phyloP scores from a whole-genome alignment of 2,329 filamentous ascomycete genomes.

The Calonectria pseudoturangicola region DNA sequence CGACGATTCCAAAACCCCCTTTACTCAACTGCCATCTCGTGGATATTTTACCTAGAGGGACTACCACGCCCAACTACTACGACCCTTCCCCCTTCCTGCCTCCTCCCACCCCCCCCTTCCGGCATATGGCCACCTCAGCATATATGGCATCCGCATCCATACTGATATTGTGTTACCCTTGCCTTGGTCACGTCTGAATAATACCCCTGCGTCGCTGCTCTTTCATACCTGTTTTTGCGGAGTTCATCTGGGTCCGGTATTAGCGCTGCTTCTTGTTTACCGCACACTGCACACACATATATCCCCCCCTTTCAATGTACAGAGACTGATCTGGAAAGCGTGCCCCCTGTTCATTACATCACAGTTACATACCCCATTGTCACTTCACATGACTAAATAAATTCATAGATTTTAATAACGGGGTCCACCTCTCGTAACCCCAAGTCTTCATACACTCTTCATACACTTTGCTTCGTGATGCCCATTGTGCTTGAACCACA shows the following conservation, averaged over 20 bases:
- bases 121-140: conserved; percentile 24
- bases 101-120: not conserved
- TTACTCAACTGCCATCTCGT: not conserved
- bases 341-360: not conserved
- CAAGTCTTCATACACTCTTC: not conserved
- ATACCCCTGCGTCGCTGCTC: conserved; percentile 51
- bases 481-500: conserved; percentile 36
- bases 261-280: conserved; percentile 38
- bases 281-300: conserved; percentile 17
- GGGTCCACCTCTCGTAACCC: conserved; percentile 10
- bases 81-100: not conserved
- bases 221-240: conserved; percentile 26
- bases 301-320: conserved; percentile 5
- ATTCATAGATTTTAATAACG: conserved; percentile 37
- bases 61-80: not conserved
- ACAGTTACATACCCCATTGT: conserved; percentile 22
- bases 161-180: conserved; percentile 31
- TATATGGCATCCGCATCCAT: conserved; percentile 29
- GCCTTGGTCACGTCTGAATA: conserved; percentile 50
- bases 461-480: conserved; percentile 29
- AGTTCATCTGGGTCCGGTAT: conserved; percentile 35
- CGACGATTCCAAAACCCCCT: not conserved
- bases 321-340: conserved; percentile 36
- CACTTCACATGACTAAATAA: conserved; percentile 10
- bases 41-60: not conserved